phyloP scores from a whole-genome alignment of 2,329 filamentous ascomycete genomes.

The Cercospora nicotianae region DNA sequence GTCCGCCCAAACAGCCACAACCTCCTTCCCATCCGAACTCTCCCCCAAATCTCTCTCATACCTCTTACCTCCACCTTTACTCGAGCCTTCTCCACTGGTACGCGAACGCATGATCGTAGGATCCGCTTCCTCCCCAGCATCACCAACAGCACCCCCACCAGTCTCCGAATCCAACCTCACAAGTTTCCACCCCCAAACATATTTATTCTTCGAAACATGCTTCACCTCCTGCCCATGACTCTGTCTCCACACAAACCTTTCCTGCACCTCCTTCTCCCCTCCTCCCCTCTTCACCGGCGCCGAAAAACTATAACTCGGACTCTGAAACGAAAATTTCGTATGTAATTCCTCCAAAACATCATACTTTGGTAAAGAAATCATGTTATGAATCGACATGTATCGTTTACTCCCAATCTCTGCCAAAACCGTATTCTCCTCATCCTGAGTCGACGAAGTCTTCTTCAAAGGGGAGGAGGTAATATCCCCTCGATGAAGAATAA shows the following conservation, averaged over 20 bases:
- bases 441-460: background rate
- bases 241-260: conserved; percentile 25
- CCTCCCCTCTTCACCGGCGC: conserved; percentile 6
- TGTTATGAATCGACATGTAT: conserved; percentile 10
- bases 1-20: conserved; percentile 27
- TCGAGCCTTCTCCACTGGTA: background rate
- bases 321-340: conserved; percentile 10
- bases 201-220: conserved; percentile 16
- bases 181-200: conserved; percentile 24
- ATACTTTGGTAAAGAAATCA: conserved; percentile 14
- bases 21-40: conserved; percentile 26
- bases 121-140: background rate
- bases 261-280: conserved; percentile 15
- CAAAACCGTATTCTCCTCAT: background rate
- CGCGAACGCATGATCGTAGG: background rate
- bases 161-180: conserved; percentile 18
- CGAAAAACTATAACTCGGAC: conserved; percentile 15
- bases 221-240: conserved; percentile 25
- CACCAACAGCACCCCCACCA: background rate
- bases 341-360: conserved; percentile 13
- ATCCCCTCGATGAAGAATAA: conserved; percentile 15
- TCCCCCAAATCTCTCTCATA: conserved; percentile 14
- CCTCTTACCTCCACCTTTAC: background rate
- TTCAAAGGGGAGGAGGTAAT: background rate
- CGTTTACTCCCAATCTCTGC: conserved; percentile 11